Evolutionary conservation across 2,329 filamentous ascomycete species (phyloP), one percentile per base, ranked within the genome.

Genomic region (Lasiodiplodia theobromae): DNA sequence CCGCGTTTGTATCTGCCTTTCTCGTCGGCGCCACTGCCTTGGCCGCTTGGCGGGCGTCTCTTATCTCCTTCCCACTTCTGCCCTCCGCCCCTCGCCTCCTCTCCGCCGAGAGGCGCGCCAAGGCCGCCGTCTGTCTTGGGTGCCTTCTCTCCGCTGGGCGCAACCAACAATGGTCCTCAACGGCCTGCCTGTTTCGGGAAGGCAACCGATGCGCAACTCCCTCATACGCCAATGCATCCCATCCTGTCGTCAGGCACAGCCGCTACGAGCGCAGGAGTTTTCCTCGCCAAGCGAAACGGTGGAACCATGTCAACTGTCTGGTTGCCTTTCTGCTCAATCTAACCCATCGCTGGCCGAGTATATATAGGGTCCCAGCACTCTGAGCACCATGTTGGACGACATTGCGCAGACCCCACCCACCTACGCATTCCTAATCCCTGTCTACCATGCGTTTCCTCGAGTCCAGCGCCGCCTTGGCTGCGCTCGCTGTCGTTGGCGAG

Each of bases 41-140:
- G 57, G 40, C 25, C 23, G 23, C 57, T 62, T 47, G 57, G 57
- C 57, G 40, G 18, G 40, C 14, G 7, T 31, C 23, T 62, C 57
- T 62, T 62, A 49, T 62, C 57, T 31, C 57, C 57, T 62, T 62
- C 57, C 57, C 40, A 34, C 57, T 62, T 51, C 40, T 34, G 23
- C 16, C 25, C 40, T 62, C 57, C 57, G 57, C 57, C 25, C 57
- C 57, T 8, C 31, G 38, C 49, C 28, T 25, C 57, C 47, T 44
- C 57, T 51, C 38, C 57, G 11, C 21, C 57, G 47, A 62, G 57
- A 49, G 25, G 47, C 57, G 47, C 31, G 57, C 38, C 57, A 21
- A 16, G 6, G n/a, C 23, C 8, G 57, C 57, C 31, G 47, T 49
- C 40, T 6, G 12, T 47, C 57, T 62, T 60, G 56, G 56, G 31